These are phyloP conservation scores for Kazachstania bromeliacearum DNA, from an alignment of 805 yeast species.

Conservation along the genomic window DNA sequence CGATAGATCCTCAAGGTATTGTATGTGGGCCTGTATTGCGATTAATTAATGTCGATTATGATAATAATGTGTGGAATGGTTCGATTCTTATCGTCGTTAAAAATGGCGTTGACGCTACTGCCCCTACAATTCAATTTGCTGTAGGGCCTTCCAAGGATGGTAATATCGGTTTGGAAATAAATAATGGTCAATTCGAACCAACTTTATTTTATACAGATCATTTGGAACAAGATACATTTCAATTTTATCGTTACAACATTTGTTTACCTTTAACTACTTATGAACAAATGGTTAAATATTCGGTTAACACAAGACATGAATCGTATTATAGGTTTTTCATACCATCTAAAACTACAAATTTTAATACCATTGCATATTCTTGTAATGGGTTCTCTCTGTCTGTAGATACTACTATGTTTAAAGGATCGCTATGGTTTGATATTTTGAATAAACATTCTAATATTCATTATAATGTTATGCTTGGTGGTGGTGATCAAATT, in stretches of 20 bases:
- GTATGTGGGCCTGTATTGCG: conserved; percentile 73
- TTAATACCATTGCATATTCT: conserved; percentile 76
- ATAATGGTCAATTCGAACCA: conserved; percentile 40
- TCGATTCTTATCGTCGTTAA: conserved; percentile 53
- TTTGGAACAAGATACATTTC: conserved; percentile 22
- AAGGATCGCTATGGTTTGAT: conserved; percentile 80
- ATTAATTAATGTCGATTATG: conserved; percentile 53
- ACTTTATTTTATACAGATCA: conserved; percentile 34
- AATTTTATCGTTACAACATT: conserved; percentile 61
- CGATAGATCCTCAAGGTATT: conserved; percentile 19
- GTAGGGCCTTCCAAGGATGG: conserved; percentile 8
- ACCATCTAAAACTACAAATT: conserved; percentile 54
- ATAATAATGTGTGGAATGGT: conserved; percentile 48
- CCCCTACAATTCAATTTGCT: conserved; percentile 20
- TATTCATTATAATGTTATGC: conserved; percentile 78
- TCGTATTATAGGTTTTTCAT: conserved; percentile 56
- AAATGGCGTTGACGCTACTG: conserved; percentile 32
- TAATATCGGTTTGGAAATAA: neutral
- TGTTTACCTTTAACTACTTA: conserved; percentile 36
- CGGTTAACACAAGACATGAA: conserved; percentile 38
- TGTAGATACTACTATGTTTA: conserved; percentile 56
- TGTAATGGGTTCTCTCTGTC: conserved; percentile 84
- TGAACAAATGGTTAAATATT: conserved; percentile 59
- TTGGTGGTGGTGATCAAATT: conserved; percentile 96
- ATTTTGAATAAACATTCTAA: conserved; percentile 59